phyloP scores from a whole-genome alignment of 73 alveolate genomes.

The Paramecium sexaurelia region DNA sequence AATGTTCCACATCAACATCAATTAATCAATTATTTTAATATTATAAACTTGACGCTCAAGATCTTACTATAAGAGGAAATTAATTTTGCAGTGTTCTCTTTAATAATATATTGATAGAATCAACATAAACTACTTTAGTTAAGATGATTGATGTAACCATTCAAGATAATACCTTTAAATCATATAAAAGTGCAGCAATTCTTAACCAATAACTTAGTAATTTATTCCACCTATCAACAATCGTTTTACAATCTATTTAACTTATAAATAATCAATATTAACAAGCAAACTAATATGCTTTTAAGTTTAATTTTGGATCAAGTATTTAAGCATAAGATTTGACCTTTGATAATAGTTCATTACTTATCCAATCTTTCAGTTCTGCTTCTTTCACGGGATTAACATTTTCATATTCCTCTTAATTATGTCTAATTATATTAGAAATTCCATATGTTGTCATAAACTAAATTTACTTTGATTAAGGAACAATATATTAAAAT shows the following conservation, averaged over 20 bases:
- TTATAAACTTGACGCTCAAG: not conserved
- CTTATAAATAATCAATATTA: not conserved
- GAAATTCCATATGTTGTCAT: not conserved
- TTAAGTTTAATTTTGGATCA: not conserved
- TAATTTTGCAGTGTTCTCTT: not conserved
- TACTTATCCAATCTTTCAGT: not conserved
- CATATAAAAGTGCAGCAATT: not conserved
- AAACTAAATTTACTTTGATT: not conserved
- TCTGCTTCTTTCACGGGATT: not conserved
- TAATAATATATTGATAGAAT: not conserved
- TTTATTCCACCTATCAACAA: not conserved
- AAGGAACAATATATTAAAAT: not conserved
- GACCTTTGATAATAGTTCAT: not conserved
- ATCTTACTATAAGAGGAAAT: not conserved
- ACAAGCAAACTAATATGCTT: not conserved
- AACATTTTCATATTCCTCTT: not conserved
- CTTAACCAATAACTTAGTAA: not conserved
- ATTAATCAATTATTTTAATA: not conserved
- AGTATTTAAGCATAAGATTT: not conserved
- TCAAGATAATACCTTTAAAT: not conserved
- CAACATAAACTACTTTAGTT: not conserved
- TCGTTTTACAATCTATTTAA: not conserved
- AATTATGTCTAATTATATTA: not conserved
- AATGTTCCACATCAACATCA: not conserved
- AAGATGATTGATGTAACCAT: not conserved